Percentiles rank a stretch among this genome's conserved stretches.
Conservation (phyloP, 306 rosid genomes). For the Fragaria iinumae region DNA sequence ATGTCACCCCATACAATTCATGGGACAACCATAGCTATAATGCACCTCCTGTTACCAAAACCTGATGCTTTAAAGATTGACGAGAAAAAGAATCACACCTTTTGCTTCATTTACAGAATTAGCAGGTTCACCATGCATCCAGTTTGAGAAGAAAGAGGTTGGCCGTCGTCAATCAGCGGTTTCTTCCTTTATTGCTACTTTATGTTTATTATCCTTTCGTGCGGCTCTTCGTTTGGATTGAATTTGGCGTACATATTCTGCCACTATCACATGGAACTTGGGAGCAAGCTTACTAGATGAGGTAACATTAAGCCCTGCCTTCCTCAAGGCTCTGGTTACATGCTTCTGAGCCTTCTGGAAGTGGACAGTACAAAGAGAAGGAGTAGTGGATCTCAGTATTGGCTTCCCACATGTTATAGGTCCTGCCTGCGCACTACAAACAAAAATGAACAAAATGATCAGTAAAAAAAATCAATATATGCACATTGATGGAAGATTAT, state of each 20-base stretch:
- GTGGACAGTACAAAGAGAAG: slow-evolving; percentile 54
- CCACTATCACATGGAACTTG: slow-evolving; percentile 47
- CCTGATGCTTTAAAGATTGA: neutral
- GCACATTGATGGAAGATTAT: neutral
- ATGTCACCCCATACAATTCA: neutral
- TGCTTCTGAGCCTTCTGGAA: slow-evolving; percentile 50
- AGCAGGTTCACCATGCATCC: neutral
- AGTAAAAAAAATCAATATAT: neutral
- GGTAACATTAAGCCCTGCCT: slow-evolving; percentile 46
- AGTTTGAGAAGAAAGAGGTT: neutral
- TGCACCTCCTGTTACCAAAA: neutral
- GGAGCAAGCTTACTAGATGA: slow-evolving; percentile 40
- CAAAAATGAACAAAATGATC: neutral
- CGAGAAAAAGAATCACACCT: neutral
- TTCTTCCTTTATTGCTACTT: slow-evolving; percentile 31
- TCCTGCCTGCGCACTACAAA: slow-evolving; percentile 46
- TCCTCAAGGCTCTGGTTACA: slow-evolving; percentile 46
- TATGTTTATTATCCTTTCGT: slow-evolving; percentile 11
- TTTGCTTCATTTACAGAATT: neutral
- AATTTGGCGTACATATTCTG: slow-evolving; percentile 45
- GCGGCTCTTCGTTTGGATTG: slow-evolving; percentile 40
- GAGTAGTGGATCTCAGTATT: slow-evolving; percentile 46
- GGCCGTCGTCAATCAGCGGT: slow-evolving; percentile 14
- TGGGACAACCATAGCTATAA: neutral
- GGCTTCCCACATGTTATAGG: slow-evolving; percentile 62